These are phyloP conservation scores for Crithidia thermophila DNA, from an alignment of 208 protist genomes.

Conservation along the genomic window DNA sequence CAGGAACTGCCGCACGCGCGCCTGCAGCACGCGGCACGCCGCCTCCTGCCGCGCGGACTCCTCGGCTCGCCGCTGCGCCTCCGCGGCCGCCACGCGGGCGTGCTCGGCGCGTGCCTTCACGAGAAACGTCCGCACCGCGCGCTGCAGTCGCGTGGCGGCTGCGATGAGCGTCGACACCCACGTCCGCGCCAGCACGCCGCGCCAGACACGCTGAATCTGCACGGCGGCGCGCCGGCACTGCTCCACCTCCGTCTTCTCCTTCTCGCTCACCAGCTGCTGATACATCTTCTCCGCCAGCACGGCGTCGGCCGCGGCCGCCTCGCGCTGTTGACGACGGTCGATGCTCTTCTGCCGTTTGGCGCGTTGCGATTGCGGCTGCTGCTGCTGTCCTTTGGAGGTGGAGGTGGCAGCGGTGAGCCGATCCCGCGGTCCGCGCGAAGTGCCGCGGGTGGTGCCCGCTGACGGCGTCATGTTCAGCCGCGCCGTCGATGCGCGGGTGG, in stretches of 20 bases:
- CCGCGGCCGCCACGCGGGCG: slow-evolving; percentile 40
- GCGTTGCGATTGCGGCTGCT: slow-evolving; percentile 23
- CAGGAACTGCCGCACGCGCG: slow-evolving; percentile 71
- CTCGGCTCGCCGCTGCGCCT: slow-evolving; percentile 33
- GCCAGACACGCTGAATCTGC: slow-evolving; percentile 79
- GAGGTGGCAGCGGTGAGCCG: background rate
- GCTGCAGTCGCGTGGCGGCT: slow-evolving; percentile 60
- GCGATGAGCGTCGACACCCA: slow-evolving; percentile 53
- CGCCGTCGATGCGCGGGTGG: too few species aligned
- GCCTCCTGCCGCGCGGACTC: slow-evolving; percentile 46
- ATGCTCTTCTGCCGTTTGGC: slow-evolving; percentile 29
- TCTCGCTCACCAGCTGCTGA: slow-evolving; percentile 70
- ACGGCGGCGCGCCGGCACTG: slow-evolving; percentile 58
- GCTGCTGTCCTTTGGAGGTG: slow-evolving; percentile 19
- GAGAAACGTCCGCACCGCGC: slow-evolving; percentile 58
- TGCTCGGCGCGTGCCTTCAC: slow-evolving; percentile 43
- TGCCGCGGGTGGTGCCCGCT: background rate
- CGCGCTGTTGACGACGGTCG: slow-evolving; percentile 44
- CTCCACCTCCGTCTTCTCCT: slow-evolving; percentile 62
- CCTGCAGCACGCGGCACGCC: slow-evolving; percentile 64
- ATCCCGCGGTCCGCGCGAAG: background rate
- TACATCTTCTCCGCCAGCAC: slow-evolving; percentile 67
- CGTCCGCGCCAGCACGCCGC: slow-evolving; percentile 68
- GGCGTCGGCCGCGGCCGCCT: slow-evolving; percentile 53
- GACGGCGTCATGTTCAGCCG: too few species aligned